These are phyloP conservation scores for Eremothecium cymbalariae DNA, from an alignment of 1,139 yeast genomes.

Conservation along the genomic window DNA sequence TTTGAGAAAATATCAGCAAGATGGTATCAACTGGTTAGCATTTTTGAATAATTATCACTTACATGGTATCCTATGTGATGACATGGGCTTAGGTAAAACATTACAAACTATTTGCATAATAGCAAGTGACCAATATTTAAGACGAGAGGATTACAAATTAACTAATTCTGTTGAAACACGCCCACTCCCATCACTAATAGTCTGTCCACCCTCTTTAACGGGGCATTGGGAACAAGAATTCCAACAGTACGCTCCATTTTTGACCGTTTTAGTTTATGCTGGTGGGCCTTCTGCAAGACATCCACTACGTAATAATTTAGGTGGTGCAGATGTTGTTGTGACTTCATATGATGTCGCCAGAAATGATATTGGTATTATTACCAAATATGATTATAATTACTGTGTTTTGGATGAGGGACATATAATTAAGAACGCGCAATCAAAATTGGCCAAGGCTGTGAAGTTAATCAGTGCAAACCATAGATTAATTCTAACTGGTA, in stretches of 20 bases:
- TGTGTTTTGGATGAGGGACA: constrained; percentile 98
- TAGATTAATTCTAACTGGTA: constrained; percentile 84
- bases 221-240: constrained; percentile 99
- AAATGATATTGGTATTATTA: constrained; percentile 67
- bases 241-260: constrained; percentile 80
- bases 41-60: constrained; percentile 89
- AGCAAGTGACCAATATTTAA: constrained; percentile 86
- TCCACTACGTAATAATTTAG: constrained; percentile 46
- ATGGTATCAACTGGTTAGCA: constrained; percentile 97
- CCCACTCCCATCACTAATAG: constrained; percentile 71
- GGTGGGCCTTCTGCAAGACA: constrained; percentile 80
- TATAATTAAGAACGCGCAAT: constrained; percentile 83
- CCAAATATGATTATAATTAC: constrained; percentile 69
- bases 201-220: constrained; percentile 95
- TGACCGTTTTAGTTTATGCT: constrained; percentile 77
- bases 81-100: constrained; percentile 98
- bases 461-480: constrained; percentile 80
- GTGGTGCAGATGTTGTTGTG: constrained; percentile 71
- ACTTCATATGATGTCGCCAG: constrained; percentile 96
- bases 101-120: constrained; percentile 95
- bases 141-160: constrained; percentile 58
- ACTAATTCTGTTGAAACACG: constrained; percentile 63
- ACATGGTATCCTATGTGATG: constrained; percentile 97
- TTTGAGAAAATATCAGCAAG: constrained; percentile 91
- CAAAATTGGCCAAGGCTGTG: constrained; percentile 84